phyloP scores from a whole-genome alignment of 345 rosid species.

The Euclidium syriacum region DNA sequence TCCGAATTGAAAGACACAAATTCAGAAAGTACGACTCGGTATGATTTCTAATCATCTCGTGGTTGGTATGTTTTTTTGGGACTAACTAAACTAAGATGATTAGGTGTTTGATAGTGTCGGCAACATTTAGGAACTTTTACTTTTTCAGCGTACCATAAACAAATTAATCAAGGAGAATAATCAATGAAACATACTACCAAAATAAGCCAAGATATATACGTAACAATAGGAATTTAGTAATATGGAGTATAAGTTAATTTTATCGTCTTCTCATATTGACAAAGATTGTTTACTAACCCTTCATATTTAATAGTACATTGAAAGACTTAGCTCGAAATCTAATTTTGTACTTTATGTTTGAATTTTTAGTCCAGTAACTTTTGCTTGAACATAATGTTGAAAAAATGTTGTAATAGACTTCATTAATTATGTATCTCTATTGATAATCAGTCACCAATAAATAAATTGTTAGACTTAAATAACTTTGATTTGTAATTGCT shows the following conservation, averaged over 20 bases:
- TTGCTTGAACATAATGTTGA: no score
- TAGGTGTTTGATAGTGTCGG: constrained; percentile 18
- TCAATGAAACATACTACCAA: not conserved
- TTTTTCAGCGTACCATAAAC: not conserved
- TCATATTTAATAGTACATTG: not conserved
- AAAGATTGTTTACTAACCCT: constrained; percentile 8
- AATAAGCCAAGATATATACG: not conserved
- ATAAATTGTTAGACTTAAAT: not conserved
- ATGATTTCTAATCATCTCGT: no score
- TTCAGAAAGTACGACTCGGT: not conserved
- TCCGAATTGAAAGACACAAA: not conserved
- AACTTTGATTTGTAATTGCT: not conserved
- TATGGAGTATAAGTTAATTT: not conserved
- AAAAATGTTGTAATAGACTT: not conserved
- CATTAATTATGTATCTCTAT: not conserved
- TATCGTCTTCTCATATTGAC: constrained; percentile 10
- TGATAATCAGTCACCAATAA: not conserved
- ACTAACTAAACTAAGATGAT: not conserved
- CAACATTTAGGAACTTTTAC: not conserved
- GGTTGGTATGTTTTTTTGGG: not conserved
- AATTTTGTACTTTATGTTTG: not conserved
- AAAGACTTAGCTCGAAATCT: not conserved
- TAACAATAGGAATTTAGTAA: not conserved
- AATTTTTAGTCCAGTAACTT: not conserved
- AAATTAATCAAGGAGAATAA: not conserved